These are phyloP conservation scores for Aspergillus conjunctus DNA, from an alignment of 495 filamentous ascomycete species.

Conservation along the genomic window DNA sequence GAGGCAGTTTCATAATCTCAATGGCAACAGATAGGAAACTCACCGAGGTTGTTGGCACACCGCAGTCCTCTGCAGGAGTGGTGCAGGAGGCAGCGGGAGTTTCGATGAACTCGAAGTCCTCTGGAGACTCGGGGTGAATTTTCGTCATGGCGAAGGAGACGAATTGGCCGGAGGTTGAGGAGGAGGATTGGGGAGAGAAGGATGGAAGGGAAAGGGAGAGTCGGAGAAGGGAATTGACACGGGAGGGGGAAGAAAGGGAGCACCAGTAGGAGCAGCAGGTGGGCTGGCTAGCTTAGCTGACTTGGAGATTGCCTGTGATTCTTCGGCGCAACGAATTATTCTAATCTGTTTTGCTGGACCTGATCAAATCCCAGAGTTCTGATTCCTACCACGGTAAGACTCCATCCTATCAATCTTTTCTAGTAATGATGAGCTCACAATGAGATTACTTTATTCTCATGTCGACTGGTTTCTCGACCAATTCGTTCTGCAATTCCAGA, in stretches of 20 bases:
- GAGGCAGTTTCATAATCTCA: not conserved
- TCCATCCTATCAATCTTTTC: no score
- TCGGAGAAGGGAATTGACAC: constrained; percentile 16
- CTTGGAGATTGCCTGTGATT: constrained; percentile 10
- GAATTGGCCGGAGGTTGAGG: constrained; percentile 24
- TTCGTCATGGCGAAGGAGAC: constrained; percentile 45
- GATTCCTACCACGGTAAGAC: not conserved
- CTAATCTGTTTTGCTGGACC: not conserved
- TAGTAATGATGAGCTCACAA: no score
- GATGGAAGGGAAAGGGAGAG: constrained; percentile 24
- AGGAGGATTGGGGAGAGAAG: constrained; percentile 7
- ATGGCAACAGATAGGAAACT: constrained; percentile 16
- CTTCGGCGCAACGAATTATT: not conserved
- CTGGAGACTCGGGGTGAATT: constrained; percentile 53
- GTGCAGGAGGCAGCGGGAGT: constrained; percentile 59
- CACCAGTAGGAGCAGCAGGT: constrained; percentile 18
- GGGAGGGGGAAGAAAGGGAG: constrained; percentile 24
- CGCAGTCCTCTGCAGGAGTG: constrained; percentile 52
- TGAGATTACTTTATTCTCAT: no score
- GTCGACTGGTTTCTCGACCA: no score
- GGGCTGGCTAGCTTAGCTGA: not conserved
- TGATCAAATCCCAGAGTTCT: not conserved
- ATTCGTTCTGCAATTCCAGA: no score
- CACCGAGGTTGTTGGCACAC: constrained; percentile 62
- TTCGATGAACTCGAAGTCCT: constrained; percentile 69